These are phyloP conservation scores for Lipomyces mesembrius DNA, from an alignment of 805 yeast genomes.

Conservation along the genomic window DNA sequence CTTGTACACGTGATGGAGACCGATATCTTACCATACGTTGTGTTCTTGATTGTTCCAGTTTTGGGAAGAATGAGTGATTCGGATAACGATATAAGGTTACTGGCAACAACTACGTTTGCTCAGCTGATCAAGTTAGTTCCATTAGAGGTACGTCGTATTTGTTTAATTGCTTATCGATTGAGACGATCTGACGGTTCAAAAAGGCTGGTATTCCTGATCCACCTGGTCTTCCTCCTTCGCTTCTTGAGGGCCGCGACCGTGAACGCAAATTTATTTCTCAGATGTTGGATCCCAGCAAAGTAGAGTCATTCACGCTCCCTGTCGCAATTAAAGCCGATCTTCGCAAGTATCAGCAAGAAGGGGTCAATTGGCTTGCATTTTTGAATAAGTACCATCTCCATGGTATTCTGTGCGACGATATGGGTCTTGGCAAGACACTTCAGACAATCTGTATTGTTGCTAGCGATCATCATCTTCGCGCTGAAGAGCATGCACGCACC, in stretches of 20 bases:
- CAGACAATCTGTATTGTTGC: conserved; percentile 97
- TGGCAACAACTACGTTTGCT: conserved; percentile 96
- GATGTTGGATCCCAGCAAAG: conserved; percentile 96
- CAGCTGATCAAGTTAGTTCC: conserved; percentile 94
- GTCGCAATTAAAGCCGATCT: conserved; percentile 90
- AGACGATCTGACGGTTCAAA: not conserved
- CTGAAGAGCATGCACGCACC: conserved; percentile 66
- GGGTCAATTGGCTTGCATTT: conserved; percentile 97
- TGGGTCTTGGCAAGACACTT: conserved; percentile 97
- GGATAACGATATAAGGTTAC: conserved; percentile 79
- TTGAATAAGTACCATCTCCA: conserved; percentile 92
- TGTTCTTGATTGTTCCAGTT: conserved; percentile 93
- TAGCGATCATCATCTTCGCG: conserved; percentile 88
- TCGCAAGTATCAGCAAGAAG: conserved; percentile 96
- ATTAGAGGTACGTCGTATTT: conserved; percentile 57
- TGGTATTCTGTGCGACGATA: conserved; percentile 98
- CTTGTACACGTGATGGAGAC: conserved; percentile 83
- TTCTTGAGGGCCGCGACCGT: conserved; percentile 85
- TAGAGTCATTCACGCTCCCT: conserved; percentile 84
- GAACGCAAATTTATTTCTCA: conserved; percentile 94
- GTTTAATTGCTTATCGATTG: not conserved
- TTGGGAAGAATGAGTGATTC: conserved; percentile 98
- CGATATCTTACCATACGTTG: conserved; percentile 89
- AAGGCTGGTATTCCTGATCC: conserved; percentile 94
- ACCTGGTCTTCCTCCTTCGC: conserved; percentile 79